phyloP scores from a whole-genome alignment of 352 stramenopile species.

The Phytophthora chlamydospora region DNA sequence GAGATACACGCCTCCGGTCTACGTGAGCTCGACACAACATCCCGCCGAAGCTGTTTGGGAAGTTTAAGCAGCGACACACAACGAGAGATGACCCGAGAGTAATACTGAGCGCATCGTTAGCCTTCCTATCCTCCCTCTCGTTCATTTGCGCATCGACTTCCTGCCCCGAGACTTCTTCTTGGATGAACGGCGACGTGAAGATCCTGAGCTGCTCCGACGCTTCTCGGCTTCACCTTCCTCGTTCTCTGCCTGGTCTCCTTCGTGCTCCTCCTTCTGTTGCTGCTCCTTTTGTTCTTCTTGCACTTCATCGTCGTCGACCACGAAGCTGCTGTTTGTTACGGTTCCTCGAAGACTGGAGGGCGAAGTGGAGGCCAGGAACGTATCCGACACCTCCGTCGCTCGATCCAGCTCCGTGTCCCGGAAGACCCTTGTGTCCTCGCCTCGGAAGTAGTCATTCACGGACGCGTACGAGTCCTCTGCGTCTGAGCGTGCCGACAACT shows the following conservation, averaged over 20 bases:
- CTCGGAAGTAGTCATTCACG: constrained; percentile 10
- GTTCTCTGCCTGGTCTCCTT: constrained; percentile 11
- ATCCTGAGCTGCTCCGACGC: constrained; percentile 8
- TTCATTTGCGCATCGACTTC: constrained; percentile 27
- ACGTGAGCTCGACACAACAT: constrained; percentile 48
- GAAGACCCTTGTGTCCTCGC: constrained; percentile 30
- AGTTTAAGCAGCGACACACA: constrained; percentile 39
- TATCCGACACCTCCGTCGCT: constrained; percentile 18
- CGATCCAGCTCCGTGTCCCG: constrained; percentile 37
- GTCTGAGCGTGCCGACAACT: constrained; percentile 25
- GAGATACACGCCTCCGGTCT: constrained; percentile 57
- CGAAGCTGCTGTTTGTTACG: constrained; percentile 19
- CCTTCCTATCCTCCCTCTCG: not conserved
- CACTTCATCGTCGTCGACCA: constrained; percentile 23
- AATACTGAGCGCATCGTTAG: too few relatives aligned
- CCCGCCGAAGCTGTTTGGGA: constrained; percentile 77
- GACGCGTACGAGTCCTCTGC: constrained; percentile 44
- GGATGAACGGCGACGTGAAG: constrained; percentile 14
- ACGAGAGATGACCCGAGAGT: not conserved
- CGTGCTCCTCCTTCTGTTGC: constrained; percentile 19
- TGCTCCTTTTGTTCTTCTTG: constrained; percentile 24
- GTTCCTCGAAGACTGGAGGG: constrained; percentile 17
- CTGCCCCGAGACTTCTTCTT: constrained; percentile 36
- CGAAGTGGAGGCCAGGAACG: constrained; percentile 20
- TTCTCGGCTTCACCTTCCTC: constrained; percentile 10